phyloP scores from a whole-genome alignment of 495 filamentous ascomycete genomes.

The Parathielavia hyrcaniae region DNA sequence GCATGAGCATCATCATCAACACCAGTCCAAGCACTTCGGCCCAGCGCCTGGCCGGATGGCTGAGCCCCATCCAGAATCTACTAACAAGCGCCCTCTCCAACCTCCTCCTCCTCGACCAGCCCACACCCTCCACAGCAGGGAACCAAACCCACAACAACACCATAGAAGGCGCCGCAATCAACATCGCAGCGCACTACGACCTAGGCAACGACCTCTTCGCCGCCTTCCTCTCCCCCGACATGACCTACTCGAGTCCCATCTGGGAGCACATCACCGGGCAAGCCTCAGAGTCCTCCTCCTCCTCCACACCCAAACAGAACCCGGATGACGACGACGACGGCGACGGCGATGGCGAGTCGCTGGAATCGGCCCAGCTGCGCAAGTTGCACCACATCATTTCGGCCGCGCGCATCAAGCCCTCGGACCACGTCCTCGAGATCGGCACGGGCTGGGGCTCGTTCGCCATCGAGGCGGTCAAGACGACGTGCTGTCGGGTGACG shows the following conservation, averaged over 20 bases:
- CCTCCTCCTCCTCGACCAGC: neutral
- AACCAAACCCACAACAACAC: conserved; percentile 63
- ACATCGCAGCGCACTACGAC: conserved; percentile 67
- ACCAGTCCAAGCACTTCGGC: conserved; percentile 45
- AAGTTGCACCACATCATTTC: conserved; percentile 59
- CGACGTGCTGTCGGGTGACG: conserved; percentile 57
- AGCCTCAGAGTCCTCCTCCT: no score
- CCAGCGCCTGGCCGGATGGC: no score
- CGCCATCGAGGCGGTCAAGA: conserved; percentile 54
- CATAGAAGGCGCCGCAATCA: conserved; percentile 56
- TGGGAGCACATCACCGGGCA: conserved; percentile 38
- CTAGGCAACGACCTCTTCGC: conserved; percentile 69
- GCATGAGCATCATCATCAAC: neutral
- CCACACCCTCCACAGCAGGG: neutral
- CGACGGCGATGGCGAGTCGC: conserved; percentile 44
- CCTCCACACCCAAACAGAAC: neutral
- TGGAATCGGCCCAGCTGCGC: conserved; percentile 58
- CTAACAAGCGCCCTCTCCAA: neutral
- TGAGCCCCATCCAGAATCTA: no score
- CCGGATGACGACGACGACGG: conserved; percentile 37
- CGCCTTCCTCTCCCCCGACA: conserved; percentile 63
- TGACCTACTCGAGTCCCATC: conserved; percentile 72
- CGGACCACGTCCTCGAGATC: conserved; percentile 63
- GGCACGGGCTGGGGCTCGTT: conserved; percentile 66
- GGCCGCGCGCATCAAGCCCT: conserved; percentile 51